A percentile compares a stretch with the other conserved stretches of the same genome.
Conservation (phyloP, 2,329 filamentous ascomycete species). For the Penicillium sp. region DNA sequence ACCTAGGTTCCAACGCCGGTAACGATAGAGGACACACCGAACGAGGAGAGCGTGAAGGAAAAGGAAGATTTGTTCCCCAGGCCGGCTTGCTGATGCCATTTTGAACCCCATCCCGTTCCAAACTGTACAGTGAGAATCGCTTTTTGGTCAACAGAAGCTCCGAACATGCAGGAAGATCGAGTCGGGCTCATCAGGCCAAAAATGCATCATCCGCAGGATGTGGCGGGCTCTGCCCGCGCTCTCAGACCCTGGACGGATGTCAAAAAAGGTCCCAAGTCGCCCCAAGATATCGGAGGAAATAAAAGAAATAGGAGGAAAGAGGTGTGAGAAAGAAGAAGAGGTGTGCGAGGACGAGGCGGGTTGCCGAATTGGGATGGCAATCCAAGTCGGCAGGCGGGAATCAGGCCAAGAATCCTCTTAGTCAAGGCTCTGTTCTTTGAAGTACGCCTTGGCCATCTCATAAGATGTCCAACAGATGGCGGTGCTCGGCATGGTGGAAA, state of each 20-base stretch:
- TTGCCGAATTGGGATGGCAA: slow-evolving; percentile 9
- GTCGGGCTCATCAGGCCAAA: slow-evolving; percentile 6
- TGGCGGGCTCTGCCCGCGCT: slow-evolving; percentile 16
- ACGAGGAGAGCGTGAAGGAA: slow-evolving; percentile 13
- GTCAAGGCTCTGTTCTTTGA: slow-evolving; percentile 52
- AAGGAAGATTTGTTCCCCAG: slow-evolving; percentile 16
- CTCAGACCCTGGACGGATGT: slow-evolving; percentile 6
- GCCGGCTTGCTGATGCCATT: slow-evolving; percentile 13
- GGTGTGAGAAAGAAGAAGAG: slow-evolving; percentile 3
- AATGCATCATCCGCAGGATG: slow-evolving; percentile 9
- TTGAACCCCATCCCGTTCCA: slow-evolving; percentile 10
- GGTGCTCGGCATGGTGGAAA: slow-evolving; percentile 97
- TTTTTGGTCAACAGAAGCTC: slow-evolving; percentile 19
- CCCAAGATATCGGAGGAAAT: slow-evolving; percentile 14
- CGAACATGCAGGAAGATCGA: slow-evolving; percentile 24
- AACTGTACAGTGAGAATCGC: slow-evolving; percentile 31
- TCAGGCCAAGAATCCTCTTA: slow-evolving; percentile 14
- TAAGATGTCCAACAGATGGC: slow-evolving; percentile 92
- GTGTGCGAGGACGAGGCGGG: slow-evolving; percentile 15
- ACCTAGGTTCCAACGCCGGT: slow-evolving; percentile 26
- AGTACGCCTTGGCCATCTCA: slow-evolving; percentile 71
- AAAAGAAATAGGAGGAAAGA: slow-evolving; percentile 2
- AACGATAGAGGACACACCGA: slow-evolving; percentile 20
- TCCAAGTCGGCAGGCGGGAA: slow-evolving; percentile 7
- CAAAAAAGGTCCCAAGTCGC: slow-evolving; percentile 17